phyloP scores from a whole-genome alignment of 306 rosid species.

The Luffa acutangula region DNA sequence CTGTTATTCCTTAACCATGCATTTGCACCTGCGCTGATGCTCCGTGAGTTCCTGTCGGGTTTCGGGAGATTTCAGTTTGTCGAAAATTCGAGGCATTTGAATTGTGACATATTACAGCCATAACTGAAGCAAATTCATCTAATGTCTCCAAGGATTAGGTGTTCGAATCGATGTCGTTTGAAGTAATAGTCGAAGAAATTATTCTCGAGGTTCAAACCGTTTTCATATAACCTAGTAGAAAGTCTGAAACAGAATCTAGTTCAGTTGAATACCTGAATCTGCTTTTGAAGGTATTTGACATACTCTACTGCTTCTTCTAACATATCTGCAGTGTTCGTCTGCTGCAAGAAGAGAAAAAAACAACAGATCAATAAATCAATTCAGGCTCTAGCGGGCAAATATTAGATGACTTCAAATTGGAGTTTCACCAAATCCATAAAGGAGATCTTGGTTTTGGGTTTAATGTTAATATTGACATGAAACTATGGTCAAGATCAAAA shows the following conservation, averaged over 20 bases:
- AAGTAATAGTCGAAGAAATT: background rate
- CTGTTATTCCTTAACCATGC: constrained; percentile 41
- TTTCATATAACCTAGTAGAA: background rate
- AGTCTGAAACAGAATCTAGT: background rate
- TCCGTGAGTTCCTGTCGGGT: constrained; percentile 72
- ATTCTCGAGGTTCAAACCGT: background rate
- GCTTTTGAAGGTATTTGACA: constrained; percentile 74
- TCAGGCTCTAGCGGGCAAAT: background rate
- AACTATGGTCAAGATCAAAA: background rate
- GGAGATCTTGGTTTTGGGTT: background rate
- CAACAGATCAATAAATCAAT: background rate
- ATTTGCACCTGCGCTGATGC: constrained; percentile 59
- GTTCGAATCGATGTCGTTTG: background rate
- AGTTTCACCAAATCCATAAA: background rate
- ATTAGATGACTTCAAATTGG: background rate
- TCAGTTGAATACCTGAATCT: constrained; percentile 57
- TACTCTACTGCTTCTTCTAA: constrained; percentile 85
- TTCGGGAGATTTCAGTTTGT: constrained; percentile 7
- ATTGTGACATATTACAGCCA: background rate
- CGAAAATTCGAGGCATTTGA: background rate
- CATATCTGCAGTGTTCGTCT: constrained; percentile 93
- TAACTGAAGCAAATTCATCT: background rate
- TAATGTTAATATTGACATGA: background rate
- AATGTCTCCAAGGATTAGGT: background rate
- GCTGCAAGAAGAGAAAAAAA: constrained; percentile 36